Percentiles rank a stretch among this genome's conserved stretches.
These are phyloP conservation scores for Ophiostoma quercus DNA, from an alignment of 2,329 filamentous ascomycete species.

Conservation along the genomic window DNA sequence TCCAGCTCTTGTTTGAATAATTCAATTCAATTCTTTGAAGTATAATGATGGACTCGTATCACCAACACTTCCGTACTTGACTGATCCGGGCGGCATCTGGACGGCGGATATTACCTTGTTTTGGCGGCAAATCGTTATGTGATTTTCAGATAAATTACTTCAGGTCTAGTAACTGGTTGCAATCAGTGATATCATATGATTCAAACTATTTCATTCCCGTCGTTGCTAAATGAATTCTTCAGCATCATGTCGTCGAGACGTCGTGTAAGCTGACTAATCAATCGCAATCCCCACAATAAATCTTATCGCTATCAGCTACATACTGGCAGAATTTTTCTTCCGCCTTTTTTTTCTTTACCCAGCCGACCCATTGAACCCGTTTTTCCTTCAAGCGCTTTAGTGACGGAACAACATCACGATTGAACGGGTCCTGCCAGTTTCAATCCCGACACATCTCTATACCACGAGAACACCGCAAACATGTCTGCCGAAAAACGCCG, in stretches of 20 bases:
- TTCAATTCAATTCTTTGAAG: no score
- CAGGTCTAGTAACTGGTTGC: no score
- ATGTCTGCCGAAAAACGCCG: slow-evolving; percentile 26
- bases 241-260: neutral
- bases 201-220: neutral
- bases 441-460: neutral
- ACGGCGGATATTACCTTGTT: neutral
- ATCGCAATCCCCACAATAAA: neutral
- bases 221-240: neutral
- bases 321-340: slow-evolving; percentile 27
- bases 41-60: neutral
- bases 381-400: neutral
- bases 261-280: slow-evolving; percentile 2
- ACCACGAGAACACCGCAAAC: neutral
- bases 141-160: no score
- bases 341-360: slow-evolving; percentile 26
- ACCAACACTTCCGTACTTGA: neutral
- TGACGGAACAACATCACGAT: slow-evolving; percentile 3
- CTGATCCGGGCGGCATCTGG: neutral
- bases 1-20: neutral
- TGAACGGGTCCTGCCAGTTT: neutral
- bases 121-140: neutral
- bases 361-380: slow-evolving; percentile 6
- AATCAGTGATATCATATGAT: no score
- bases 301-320: slow-evolving; percentile 17